Evolutionary conservation across 177 flowering plant species (phyloP), one percentile per base, ranked within the genome.

Genomic region (Vitis hybrid): DNA sequence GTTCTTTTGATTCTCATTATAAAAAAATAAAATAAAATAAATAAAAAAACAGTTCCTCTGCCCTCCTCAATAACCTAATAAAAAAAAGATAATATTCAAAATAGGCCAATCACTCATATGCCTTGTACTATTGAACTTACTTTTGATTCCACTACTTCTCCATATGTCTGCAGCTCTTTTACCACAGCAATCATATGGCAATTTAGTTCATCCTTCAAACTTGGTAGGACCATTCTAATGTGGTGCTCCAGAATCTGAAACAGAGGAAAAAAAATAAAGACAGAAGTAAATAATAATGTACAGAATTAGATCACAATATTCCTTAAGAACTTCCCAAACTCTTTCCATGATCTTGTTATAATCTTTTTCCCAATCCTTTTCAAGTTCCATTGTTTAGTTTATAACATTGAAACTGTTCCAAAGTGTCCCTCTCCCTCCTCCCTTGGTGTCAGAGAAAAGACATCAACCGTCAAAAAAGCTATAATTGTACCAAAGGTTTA

Each of bases 181-280:
- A 67, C 68, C 20, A 80, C 79, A 66, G 80, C 22, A 56, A 72
- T 73, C 76, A 84, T 60, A 11, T 69, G 70, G 19, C 76, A 73
- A 69, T 75, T 84, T 49, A 84, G 68, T 52, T 75, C 76, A 19
- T 82, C 66, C 73, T 76, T 84, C 75, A 82, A 66, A 11, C 75
- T 81, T 22, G 87, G 87, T 14, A 84, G 85, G 50, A 74, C 73
- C 31, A 68, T 67, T 67, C 77, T 72, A 68, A 84, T 84, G 71
- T 84, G 87, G 62, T 75, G 83, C 65, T 72, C 85, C 56, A 84
- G 71, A 73, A 84, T 76, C 87, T 84, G 77, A 48, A 64, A 49
- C 18, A 71, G 52, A 70, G 50, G 5, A 45, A 15, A 18, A 8
- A 45, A 9, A 33, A 51, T 11, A 65, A n/a, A 51, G 29, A 14